Base-by-base conservation (phyloP, 2,329 filamentous ascomycete species). In the Calonectria naviculata region DNA sequence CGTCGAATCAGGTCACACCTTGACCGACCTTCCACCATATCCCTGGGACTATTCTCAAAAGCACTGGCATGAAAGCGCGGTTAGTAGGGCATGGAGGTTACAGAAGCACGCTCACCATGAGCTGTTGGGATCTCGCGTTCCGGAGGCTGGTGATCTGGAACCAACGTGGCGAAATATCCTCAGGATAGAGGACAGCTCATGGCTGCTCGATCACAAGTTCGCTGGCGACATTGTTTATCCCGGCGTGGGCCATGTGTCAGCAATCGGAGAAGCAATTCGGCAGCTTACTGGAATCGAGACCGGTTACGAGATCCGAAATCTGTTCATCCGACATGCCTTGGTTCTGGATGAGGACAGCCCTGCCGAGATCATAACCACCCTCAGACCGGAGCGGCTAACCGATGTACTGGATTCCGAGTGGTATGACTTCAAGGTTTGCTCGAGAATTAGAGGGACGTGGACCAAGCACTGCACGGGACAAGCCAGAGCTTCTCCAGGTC, bases 161-260 rank as follows among this genome's bases (percentile, higher is more conserved):
- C 71, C 76, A 0, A 8, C 26, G 10, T 79, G 72, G 71, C 61
- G 76, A 0, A 77, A 78, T 17, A 0, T 75, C 1, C 38, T 79
- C 7, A 65, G 56, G 21, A 3, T 78, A 0, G 64, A 71, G 5
- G 46, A 74, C 28, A 41, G 29, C 3, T 80, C 87, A n/a, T 87
- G 87, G 54, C 79, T 85, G 2, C 78, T 84, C 24, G 84, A 86
- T 71, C 86, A 87, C 31, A 52, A 41, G 21, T 24, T 64, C n/a
- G 44, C 19, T 2, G 29, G 24, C 5, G 44, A 64, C 24, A n/a
- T 64, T 5, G 61, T 64, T 6, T 64, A 19, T n/a, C 61, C 61
- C 21, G 28, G 19, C 5, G 42, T 19, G 3, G 61, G 61, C 15
- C 24, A 64, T 19, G 24, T 64, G 12, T 24, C 61, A 3, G 5